Conservation (phyloP, 495 filamentous ascomycete genomes). For the Penicillium longicatenatum region DNA sequence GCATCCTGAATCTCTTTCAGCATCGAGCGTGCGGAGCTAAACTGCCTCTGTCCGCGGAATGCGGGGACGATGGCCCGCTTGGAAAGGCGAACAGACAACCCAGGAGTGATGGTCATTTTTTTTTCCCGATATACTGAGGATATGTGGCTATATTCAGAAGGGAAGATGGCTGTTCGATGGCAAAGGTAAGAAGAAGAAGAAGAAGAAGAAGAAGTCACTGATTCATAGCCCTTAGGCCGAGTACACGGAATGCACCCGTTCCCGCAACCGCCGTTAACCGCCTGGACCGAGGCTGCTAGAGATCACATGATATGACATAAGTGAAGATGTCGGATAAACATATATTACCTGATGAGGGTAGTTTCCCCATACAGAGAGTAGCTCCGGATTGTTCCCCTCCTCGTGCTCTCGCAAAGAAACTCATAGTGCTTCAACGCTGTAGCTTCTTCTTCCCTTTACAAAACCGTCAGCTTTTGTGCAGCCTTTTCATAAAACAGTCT, state of each 20-base stretch:
- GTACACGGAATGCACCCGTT: conserved; percentile 7
- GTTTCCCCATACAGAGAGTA: conserved; percentile 29
- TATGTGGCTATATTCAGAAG: not conserved
- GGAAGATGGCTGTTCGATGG: not conserved
- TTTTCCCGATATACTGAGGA: not conserved
- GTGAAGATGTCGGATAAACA: conserved; percentile 1
- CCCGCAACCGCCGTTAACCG: conserved; percentile 31
- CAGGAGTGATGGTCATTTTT: conserved; percentile 28
- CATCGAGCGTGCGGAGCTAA: conserved; percentile 62
- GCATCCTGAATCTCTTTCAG: conserved; percentile 77
- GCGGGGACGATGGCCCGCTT: conserved; percentile 38
- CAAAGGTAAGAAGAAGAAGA: not conserved
- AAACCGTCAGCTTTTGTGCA: conserved; percentile 3
- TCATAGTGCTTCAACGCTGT: conserved; percentile 9
- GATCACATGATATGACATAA: conserved; percentile 30
- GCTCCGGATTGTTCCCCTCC: conserved; percentile 19
- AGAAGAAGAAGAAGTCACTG: not conserved
- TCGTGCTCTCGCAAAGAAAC: conserved; percentile 11
- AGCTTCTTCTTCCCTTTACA: conserved; percentile 4
- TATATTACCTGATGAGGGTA: not conserved
- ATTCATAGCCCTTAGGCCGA: not conserved
- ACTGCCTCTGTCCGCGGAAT: conserved; percentile 59
- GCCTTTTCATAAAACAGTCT: conserved; percentile 7
- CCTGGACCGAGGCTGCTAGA: conserved; percentile 31
- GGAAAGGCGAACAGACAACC: conserved; percentile 33